A percentile compares a stretch with the other conserved stretches of the same genome.
Evolutionary conservation across 495 filamentous ascomycete genomes (phyloP).

Genomic region (Aspergillus biplanus): DNA sequence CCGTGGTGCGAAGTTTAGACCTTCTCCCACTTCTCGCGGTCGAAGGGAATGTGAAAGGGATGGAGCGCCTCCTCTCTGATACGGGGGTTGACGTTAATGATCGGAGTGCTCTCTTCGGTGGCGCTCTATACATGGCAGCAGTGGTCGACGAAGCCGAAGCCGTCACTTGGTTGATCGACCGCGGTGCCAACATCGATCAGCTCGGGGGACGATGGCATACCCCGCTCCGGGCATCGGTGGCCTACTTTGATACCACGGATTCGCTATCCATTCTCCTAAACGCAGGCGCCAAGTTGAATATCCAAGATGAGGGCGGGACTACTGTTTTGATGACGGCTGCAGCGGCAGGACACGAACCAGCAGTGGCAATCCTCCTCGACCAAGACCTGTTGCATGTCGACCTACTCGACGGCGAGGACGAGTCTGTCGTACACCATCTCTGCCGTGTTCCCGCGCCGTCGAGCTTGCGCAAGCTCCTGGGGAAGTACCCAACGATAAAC

Average conservation of each 20-base stretch:
- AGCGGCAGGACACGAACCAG: neutral
- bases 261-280: neutral
- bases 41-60: neutral
- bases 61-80: neutral
- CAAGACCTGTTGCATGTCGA: neutral
- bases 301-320: neutral
- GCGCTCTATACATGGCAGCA: slow-evolving; percentile 1
- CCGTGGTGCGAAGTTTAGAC: neutral
- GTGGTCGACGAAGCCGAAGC: neutral
- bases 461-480: slow-evolving; percentile 3
- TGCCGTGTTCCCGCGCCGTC: neutral
- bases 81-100: neutral
- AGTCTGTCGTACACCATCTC: slow-evolving; percentile 12
- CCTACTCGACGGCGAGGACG: neutral
- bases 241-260: neutral
- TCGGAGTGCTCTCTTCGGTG: neutral
- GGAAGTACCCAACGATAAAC: neutral
- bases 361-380: neutral
- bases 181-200: slow-evolving; percentile 7
- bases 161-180: neutral
- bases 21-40: neutral
- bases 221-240: slow-evolving; percentile 4
- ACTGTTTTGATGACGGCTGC: neutral
- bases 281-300: neutral
- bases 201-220: slow-evolving; percentile 10